These are phyloP conservation scores for Talinum fruticosum DNA, from an alignment of 148 eudicot species.

Conservation along the genomic window DNA sequence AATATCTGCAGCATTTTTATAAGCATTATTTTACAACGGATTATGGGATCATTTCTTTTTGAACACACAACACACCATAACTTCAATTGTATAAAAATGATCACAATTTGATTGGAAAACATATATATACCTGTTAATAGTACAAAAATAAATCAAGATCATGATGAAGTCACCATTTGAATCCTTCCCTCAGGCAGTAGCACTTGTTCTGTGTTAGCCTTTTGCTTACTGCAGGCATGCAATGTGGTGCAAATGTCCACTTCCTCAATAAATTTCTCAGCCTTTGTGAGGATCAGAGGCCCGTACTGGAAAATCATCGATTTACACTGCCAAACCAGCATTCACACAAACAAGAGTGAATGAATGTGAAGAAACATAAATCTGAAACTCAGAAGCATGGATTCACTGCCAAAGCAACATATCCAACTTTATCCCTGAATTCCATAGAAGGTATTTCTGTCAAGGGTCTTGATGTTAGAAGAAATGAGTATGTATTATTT, in stretches of 20 bases:
- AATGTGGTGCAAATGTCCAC: slow-evolving; percentile 4
- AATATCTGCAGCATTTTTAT: neutral
- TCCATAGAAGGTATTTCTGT: neutral
- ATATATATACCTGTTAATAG: neutral
- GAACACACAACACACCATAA: neutral
- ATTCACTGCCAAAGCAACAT: neutral
- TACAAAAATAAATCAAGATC: slow-evolving; percentile 16
- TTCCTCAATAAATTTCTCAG: neutral
- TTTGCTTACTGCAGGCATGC: neutral
- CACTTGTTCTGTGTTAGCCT: neutral
- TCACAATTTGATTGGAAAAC: neutral
- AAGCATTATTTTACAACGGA: slow-evolving; percentile 9
- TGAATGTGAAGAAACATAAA: neutral
- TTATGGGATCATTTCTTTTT: neutral
- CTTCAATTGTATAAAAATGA: neutral
- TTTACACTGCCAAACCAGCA: neutral
- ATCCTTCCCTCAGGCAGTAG: neutral
- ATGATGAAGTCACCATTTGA: slow-evolving; percentile 30
- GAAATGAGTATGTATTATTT: neutral
- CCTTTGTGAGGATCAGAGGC: neutral
- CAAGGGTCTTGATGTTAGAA: neutral
- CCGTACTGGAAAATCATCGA: neutral
- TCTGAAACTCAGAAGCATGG: neutral
- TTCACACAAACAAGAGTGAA: neutral
- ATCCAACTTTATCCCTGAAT: neutral